Evolutionary conservation across 768 basidiomycete genomes (phyloP).

Genomic region (Cystoderma amianthinum): DNA sequence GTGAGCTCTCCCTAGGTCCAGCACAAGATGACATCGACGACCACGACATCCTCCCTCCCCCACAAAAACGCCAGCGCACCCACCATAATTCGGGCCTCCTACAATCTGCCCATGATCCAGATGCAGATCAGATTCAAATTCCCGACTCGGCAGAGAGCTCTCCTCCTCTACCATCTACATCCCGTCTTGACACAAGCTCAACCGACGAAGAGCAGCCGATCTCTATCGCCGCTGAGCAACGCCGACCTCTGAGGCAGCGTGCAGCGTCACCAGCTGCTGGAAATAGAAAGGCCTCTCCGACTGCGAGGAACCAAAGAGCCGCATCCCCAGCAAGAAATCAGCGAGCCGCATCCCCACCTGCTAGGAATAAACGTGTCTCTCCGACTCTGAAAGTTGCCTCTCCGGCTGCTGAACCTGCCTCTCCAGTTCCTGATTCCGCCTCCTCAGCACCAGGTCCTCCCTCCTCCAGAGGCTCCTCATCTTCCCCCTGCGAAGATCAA

Average conservation of each 20-base stretch:
- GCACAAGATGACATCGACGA: slow-evolving; percentile 19
- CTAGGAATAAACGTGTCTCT: neutral
- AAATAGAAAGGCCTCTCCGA: neutral
- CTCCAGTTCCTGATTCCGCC: neutral
- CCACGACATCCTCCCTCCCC: slow-evolving; percentile 6
- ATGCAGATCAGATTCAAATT: neutral
- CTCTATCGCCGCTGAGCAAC: neutral
- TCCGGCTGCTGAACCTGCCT: neutral
- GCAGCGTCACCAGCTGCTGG: neutral
- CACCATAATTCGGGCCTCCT: slow-evolving; percentile 4
- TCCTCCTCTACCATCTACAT: neutral
- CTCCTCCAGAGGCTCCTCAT: neutral
- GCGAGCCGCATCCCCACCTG: neutral
- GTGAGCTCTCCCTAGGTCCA: slow-evolving; percentile 17
- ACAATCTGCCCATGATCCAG: neutral
- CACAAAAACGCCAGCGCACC: slow-evolving; percentile 17
- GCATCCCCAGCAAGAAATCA: neutral
- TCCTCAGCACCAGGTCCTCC: neutral
- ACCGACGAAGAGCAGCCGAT: neutral
- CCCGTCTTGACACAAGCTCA: neutral
- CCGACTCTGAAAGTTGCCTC: neutral
- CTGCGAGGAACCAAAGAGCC: neutral
- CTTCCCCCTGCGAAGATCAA: slow-evolving; percentile 3
- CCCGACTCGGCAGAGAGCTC: neutral
- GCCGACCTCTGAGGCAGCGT: neutral